These are phyloP conservation scores for Coemansia sp. DNA, from an alignment of 192 early-diverging fungal species.

Conservation along the genomic window DNA sequence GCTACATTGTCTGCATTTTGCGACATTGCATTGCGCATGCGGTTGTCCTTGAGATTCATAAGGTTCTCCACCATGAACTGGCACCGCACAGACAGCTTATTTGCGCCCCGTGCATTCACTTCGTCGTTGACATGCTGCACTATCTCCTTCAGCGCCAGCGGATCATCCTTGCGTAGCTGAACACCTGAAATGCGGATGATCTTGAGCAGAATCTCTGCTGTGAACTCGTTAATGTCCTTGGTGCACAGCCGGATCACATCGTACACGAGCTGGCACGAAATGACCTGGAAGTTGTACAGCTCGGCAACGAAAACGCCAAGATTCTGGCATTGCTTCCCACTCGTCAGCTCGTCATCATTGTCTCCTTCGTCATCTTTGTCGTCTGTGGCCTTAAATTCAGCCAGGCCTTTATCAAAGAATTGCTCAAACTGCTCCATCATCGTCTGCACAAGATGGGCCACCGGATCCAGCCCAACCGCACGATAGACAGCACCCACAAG, in stretches of 20 bases:
- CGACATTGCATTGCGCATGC: conserved; percentile 64
- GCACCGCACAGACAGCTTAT: conserved; percentile 59
- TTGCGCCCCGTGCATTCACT: conserved; percentile 24
- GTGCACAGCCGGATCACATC: conserved; percentile 78
- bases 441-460: conserved; percentile 74
- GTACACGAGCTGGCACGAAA: conserved; percentile 84
- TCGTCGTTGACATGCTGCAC: conserved; percentile 57
- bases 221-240: conserved; percentile 72
- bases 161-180: conserved; percentile 90
- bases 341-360: conserved; percentile 40
- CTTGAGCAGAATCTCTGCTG: conserved; percentile 86
- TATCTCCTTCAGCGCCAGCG: conserved; percentile 87
- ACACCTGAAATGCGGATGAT: conserved; percentile 69
- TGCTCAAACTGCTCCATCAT: conserved; percentile 71
- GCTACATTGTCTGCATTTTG: conserved; percentile 64
- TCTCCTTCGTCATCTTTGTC: conserved; percentile 45
- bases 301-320: conserved; percentile 77
- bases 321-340: conserved; percentile 76
- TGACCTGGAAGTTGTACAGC: conserved; percentile 87
- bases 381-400: conserved; percentile 16
- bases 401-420: conserved; percentile 48
- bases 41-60: conserved; percentile 90
- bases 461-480: conserved; percentile 84
- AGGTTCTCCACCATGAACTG: conserved; percentile 97
- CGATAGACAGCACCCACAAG: conserved; percentile 79